Evolutionary conservation across 2,329 filamentous ascomycete genomes (phyloP).

Genomic region (Aspergillus quadrilineatus): DNA sequence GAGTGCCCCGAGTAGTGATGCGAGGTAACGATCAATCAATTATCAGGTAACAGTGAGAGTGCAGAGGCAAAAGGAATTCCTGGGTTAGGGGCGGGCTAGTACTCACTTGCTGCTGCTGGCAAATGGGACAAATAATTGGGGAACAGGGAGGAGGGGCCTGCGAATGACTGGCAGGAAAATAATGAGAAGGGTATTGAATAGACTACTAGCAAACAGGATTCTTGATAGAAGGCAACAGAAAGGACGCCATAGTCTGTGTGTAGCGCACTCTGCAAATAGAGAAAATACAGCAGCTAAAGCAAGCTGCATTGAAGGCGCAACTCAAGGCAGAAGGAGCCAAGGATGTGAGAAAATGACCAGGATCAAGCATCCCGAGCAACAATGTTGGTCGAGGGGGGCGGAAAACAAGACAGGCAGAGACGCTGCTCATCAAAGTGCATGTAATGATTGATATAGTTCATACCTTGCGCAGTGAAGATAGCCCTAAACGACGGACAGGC

Average conservation of each 20-base stretch:
- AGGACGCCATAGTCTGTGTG: not conserved
- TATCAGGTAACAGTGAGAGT: slow-evolving; percentile 13
- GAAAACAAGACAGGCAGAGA: not conserved
- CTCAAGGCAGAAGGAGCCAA: slow-evolving; percentile 2
- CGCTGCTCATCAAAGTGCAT: not conserved
- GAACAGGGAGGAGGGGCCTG: slow-evolving; percentile 1
- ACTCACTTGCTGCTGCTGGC: not conserved
- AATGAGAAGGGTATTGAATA: not conserved
- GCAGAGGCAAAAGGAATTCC: slow-evolving; percentile 26
- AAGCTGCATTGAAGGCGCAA: slow-evolving; percentile 5
- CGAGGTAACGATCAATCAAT: slow-evolving; percentile 21
- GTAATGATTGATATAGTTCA: not conserved
- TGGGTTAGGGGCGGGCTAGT: slow-evolving; percentile 14
- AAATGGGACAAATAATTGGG: not conserved
- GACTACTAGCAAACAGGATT: slow-evolving; percentile 5
- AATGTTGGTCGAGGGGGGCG: not conserved
- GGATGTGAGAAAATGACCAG: slow-evolving; percentile 11
- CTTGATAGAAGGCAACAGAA: not conserved
- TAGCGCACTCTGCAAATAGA: slow-evolving; percentile 3
- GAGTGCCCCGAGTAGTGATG: slow-evolving; percentile 18
- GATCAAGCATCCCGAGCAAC: slow-evolving; percentile 14
- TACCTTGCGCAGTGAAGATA: not conserved
- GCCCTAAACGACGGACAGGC: too few species aligned
- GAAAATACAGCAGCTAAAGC: slow-evolving; percentile 2
- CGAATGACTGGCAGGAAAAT: not conserved